phyloP scores from a whole-genome alignment of 345 rosid species.

The Excoecaria cochinchinensis region DNA sequence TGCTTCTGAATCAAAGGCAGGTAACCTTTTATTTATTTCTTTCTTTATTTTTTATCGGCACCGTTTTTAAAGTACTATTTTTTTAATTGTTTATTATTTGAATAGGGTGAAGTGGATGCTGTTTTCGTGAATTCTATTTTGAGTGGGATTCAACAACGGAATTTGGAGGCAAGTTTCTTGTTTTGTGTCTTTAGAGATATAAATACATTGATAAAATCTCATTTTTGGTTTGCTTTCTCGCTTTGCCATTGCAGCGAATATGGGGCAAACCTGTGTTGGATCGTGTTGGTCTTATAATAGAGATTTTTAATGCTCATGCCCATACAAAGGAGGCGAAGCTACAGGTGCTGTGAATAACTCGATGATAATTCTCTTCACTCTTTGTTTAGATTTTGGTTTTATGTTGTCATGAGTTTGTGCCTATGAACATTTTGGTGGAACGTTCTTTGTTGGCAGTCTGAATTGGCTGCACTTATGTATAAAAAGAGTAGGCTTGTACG shows the following conservation, averaged over 20 bases:
- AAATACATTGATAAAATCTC: not conserved
- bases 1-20: constrained; percentile 70
- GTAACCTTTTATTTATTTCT: constrained; percentile 19
- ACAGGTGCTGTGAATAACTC: constrained; percentile 51
- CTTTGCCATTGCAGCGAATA: constrained; percentile 39
- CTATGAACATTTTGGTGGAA: constrained; percentile 8
- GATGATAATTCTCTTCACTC: not conserved
- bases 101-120: constrained; percentile 81
- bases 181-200: not conserved
- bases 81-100: not conserved
- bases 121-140: constrained; percentile 74
- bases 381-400: not conserved
- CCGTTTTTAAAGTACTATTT: constrained; percentile 12
- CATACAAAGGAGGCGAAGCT: constrained; percentile 88
- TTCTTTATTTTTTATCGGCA: not conserved
- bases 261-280: constrained; percentile 87
- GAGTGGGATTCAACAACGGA: constrained; percentile 80
- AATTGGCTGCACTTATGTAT: constrained; percentile 86
- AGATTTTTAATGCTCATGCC: constrained; percentile 96
- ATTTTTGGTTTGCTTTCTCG: not conserved
- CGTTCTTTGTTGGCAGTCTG: constrained; percentile 51
- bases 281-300: constrained; percentile 91
- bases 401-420: not conserved
- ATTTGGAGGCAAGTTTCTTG: constrained; percentile 67
- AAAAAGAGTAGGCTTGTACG: constrained; percentile 92